These are phyloP conservation scores for Terfezia claveryi DNA, from an alignment of 495 filamentous ascomycete genomes.

Conservation along the genomic window DNA sequence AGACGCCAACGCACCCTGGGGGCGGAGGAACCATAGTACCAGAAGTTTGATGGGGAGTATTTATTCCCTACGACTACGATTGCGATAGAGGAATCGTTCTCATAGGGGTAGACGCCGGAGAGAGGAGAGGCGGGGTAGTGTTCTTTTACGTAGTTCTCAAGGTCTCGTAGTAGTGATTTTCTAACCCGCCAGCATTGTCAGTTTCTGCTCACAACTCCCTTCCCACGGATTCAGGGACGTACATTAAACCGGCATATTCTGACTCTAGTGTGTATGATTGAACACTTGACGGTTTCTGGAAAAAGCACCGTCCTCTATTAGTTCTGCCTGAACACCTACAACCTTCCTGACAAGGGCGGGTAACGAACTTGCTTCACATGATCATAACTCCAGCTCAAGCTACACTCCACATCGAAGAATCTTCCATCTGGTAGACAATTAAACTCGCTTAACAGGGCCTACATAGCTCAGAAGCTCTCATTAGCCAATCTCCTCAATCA, in stretches of 20 bases:
- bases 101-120: slow-evolving; percentile 58
- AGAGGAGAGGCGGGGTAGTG: slow-evolving; percentile 61
- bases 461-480: background rate
- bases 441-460: slow-evolving; percentile 73
- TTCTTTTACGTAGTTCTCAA: slow-evolving; percentile 59
- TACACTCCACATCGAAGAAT: slow-evolving; percentile 76
- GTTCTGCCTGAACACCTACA: too few species aligned
- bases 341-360: background rate
- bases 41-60: slow-evolving; percentile 94
- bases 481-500: too few species aligned
- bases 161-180: slow-evolving; percentile 57
- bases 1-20: too few species aligned
- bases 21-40: slow-evolving; percentile 27
- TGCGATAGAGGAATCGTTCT: slow-evolving; percentile 52
- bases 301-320: background rate
- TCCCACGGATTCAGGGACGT: slow-evolving; percentile 7
- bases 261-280: slow-evolving; percentile 70
- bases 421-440: slow-evolving; percentile 55
- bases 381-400: slow-evolving; percentile 69
- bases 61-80: slow-evolving; percentile 80
- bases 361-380: slow-evolving; percentile 48
- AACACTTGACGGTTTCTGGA: slow-evolving; percentile 60
- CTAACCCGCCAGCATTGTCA: slow-evolving; percentile 22
- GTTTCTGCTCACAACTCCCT: background rate
- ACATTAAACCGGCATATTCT: slow-evolving; percentile 59